Conservation (phyloP, 2,329 filamentous ascomycete species). For the Fusarium incarnatum region DNA sequence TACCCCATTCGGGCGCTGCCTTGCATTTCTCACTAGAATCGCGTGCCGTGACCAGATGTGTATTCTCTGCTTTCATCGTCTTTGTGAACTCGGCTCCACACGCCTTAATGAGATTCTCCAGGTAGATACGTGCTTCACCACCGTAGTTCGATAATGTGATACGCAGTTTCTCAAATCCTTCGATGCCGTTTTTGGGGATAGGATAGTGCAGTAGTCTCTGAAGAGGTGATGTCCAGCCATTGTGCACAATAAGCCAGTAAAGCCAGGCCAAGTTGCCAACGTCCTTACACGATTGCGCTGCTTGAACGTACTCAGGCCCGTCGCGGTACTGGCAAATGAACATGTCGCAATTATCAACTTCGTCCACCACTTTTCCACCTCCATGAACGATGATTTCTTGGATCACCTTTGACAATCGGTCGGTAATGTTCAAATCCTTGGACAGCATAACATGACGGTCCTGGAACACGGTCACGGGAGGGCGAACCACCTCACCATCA, state of each 20-base stretch:
- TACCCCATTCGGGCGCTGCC: conserved; percentile 91
- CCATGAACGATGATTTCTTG: conserved; percentile 76
- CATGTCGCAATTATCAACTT: conserved; percentile 79
- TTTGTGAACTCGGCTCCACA: conserved; percentile 91
- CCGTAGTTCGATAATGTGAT: conserved; percentile 98
- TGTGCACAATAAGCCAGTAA: conserved; percentile 89
- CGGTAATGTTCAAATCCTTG: conserved; percentile 76
- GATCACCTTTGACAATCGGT: conserved; percentile 74
- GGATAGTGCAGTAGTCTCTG: conserved; percentile 91
- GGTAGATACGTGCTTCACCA: conserved; percentile 90
- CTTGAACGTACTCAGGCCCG: conserved; percentile 79
- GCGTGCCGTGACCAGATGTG: conserved; percentile 92
- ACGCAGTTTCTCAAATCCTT: conserved; percentile 78
- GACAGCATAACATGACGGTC: conserved; percentile 83
- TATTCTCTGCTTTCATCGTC: conserved; percentile 95
- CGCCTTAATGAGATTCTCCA: conserved; percentile 90
- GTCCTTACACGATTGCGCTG: conserved; percentile 80
- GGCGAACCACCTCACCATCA: conserved; percentile 55
- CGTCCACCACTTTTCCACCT: conserved; percentile 75
- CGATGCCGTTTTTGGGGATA: conserved; percentile 78
- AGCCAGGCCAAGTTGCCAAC: conserved; percentile 96
- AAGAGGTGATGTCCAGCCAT: conserved; percentile 88
- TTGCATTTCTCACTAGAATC: conserved; percentile 91
- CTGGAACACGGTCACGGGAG: conserved; percentile 79
- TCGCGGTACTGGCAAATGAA: conserved; percentile 90